Evolutionary conservation across 306 rosid species (phyloP).

Genomic region (Quillaja saponaria): DNA sequence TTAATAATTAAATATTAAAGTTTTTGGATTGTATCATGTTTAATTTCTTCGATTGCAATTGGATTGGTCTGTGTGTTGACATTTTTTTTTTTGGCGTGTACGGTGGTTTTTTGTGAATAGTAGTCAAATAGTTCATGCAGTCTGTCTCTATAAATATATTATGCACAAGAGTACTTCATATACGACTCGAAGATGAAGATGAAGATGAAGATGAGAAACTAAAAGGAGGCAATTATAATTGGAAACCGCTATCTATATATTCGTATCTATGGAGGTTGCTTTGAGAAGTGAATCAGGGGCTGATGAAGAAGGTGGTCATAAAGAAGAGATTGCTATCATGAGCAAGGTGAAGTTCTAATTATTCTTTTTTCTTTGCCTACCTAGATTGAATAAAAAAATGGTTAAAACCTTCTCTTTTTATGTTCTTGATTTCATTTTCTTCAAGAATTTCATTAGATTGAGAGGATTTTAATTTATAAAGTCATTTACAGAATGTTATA

Average conservation of each 20-base stretch:
- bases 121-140: constrained; percentile 65
- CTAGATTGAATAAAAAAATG: no score
- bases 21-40: not conserved
- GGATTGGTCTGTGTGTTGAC: constrained; percentile 43
- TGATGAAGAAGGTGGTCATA: constrained; percentile 32
- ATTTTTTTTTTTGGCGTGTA: constrained; percentile 35
- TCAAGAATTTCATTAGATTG: no score
- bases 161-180: constrained; percentile 3
- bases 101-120: constrained; percentile 11
- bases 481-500: no score
- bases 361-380: constrained; percentile 7
- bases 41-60: constrained; percentile 23
- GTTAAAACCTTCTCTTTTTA: no score
- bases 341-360: constrained; percentile 43
- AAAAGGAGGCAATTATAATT: not conserved
- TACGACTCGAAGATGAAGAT: no score
- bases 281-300: constrained; percentile 38
- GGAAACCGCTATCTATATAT: not conserved
- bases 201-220: constrained; percentile 14
- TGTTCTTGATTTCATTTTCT: no score
- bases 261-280: constrained; percentile 46
- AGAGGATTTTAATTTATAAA: no score
- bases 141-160: constrained; percentile 37
- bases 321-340: constrained; percentile 24
- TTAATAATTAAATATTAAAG: not conserved